Evolutionary conservation across 2,329 filamentous ascomycete genomes (phyloP).

Genomic region (Thielaviopsis punctulata): DNA sequence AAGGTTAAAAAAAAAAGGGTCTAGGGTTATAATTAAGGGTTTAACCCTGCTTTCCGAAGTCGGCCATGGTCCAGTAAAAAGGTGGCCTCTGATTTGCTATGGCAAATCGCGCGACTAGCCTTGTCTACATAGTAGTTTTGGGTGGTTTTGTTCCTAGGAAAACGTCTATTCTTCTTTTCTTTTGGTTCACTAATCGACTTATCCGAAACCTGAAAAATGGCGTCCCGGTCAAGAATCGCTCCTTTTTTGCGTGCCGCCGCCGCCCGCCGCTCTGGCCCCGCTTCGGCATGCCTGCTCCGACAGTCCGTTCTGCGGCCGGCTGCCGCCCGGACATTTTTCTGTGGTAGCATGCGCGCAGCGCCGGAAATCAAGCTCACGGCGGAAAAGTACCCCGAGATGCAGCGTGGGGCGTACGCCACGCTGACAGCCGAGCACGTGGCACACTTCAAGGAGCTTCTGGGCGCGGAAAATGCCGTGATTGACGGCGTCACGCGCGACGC

Average conservation of each 20-base stretch:
- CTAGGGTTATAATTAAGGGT: too few species aligned
- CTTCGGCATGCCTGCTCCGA: neutral
- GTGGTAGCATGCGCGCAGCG: constrained; percentile 4
- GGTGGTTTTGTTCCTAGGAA: too few species aligned
- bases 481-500: constrained; percentile 54
- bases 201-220: neutral
- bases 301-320: neutral
- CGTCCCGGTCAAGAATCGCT: constrained; percentile 2
- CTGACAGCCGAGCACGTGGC: constrained; percentile 65
- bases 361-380: constrained; percentile 51
- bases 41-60: too few species aligned
- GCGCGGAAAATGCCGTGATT: constrained; percentile 61
- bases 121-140: too few species aligned
- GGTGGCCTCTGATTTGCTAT: too few species aligned
- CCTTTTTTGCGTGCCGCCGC: constrained; percentile 6
- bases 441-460: constrained; percentile 68
- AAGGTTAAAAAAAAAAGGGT: too few species aligned
- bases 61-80: too few species aligned
- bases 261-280: neutral
- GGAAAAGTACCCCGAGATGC: constrained; percentile 68
- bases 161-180: neutral
- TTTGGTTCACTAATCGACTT: neutral
- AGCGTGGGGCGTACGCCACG: constrained; percentile 62
- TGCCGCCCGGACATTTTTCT: neutral
- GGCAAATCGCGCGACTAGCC: too few species aligned